Conservation (phyloP, 164 flowering plant species). For the Nymphaea thermarum region DNA sequence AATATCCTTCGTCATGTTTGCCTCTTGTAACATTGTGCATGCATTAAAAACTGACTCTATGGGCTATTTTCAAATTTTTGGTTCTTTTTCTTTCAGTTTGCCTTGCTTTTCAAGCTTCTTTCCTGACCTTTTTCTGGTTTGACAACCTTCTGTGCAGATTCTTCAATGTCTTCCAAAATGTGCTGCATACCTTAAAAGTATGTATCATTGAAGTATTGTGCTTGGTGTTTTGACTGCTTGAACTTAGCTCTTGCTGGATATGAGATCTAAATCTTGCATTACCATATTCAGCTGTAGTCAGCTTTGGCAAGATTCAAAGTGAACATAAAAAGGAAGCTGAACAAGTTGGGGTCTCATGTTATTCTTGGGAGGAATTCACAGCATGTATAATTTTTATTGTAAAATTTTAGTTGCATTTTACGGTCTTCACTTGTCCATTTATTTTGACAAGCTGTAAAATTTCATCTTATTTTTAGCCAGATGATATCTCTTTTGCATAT, state of each 20-base stretch:
- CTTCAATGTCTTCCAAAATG: constrained; percentile 58
- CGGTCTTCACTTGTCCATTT: too few relatives aligned
- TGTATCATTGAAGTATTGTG: constrained; percentile 7
- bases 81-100: too few relatives aligned
- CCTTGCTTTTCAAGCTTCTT: background rate
- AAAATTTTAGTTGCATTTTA: too few relatives aligned
- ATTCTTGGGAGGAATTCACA: constrained; percentile 89
- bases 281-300: constrained; percentile 65
- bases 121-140: constrained; percentile 1
- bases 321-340: constrained; percentile 66
- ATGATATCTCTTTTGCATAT: too few relatives aligned
- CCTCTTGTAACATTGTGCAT: too few relatives aligned
- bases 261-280: background rate
- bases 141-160: constrained; percentile 39
- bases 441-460: too few relatives aligned
- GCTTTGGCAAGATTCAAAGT: constrained; percentile 54
- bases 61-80: too few relatives aligned
- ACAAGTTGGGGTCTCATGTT: constrained; percentile 58
- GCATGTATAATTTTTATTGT: too few relatives aligned
- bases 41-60: too few relatives aligned
- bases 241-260: background rate
- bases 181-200: constrained; percentile 57
- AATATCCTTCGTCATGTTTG: too few relatives aligned
- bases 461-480: too few relatives aligned
- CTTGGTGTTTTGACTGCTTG: background rate